Evolutionary conservation across 805 yeast species (phyloP).

Genomic region (Starmerella bombi): DNA sequence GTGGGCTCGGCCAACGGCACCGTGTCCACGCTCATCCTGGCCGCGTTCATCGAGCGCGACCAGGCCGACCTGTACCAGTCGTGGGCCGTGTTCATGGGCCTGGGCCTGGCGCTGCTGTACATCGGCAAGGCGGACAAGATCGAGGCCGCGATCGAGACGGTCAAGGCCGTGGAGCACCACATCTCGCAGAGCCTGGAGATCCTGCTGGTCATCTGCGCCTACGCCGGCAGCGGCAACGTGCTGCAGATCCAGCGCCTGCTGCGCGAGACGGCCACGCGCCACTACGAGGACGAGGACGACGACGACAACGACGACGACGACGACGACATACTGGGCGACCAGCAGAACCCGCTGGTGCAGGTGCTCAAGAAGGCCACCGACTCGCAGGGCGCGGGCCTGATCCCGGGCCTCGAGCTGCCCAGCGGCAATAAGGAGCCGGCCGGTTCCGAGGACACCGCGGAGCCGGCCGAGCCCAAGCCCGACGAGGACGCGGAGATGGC

Average conservation of each 20-base stretch:
- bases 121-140: slow-evolving; percentile 92
- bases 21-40: slow-evolving; percentile 80
- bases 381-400: slow-evolving; percentile 18
- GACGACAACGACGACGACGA: slow-evolving; percentile 45
- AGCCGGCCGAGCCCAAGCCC: slow-evolving; percentile 1
- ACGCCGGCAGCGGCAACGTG: slow-evolving; percentile 96
- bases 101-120: slow-evolving; percentile 81
- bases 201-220: slow-evolving; percentile 81
- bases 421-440: too few species aligned
- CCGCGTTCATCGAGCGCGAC: slow-evolving; percentile 77
- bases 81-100: slow-evolving; percentile 80
- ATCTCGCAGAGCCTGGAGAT: slow-evolving; percentile 80
- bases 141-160: slow-evolving; percentile 77
- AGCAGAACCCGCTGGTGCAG: slow-evolving; percentile 10
- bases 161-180: slow-evolving; percentile 91
- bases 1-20: slow-evolving; percentile 96
- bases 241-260: slow-evolving; percentile 81
- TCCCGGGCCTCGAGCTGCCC: not conserved
- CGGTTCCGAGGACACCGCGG: not conserved
- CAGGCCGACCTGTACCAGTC: slow-evolving; percentile 63
- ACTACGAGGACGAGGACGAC: slow-evolving; percentile 46
- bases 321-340: too few species aligned
- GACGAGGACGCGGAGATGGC: slow-evolving; percentile 20
- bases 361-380: slow-evolving; percentile 23
- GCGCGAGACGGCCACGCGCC: slow-evolving; percentile 62